Percentiles rank a stretch among this genome's conserved stretches.
Conservation (phyloP, 257 asterid species). For the Solanum sitiens region DNA sequence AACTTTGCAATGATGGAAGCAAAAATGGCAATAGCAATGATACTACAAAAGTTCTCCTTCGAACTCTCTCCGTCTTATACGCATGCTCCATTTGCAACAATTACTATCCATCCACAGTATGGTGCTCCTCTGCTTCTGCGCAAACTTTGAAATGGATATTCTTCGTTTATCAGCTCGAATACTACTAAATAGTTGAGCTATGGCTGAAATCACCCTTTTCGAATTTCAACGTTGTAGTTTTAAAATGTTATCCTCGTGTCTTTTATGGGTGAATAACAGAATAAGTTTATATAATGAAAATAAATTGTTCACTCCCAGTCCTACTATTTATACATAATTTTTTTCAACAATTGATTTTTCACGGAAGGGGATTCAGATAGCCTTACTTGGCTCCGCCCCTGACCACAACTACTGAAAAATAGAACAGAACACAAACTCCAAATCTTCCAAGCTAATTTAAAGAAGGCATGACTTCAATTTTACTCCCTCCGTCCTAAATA, state of each 20-base stretch:
- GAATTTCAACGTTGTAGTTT: not conserved
- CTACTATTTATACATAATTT: too few species aligned
- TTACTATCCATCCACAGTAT: constrained; percentile 16
- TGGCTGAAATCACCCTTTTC: not conserved
- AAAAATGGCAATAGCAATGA: constrained; percentile 18
- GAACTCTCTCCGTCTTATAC: constrained; percentile 17
- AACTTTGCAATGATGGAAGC: constrained; percentile 23
- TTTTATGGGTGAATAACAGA: not conserved
- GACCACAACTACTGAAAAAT: too few species aligned
- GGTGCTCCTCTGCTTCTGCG: constrained; percentile 17
- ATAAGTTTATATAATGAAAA: not conserved
- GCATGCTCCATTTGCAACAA: constrained; percentile 12
- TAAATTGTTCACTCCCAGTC: too few species aligned
- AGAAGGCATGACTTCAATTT: not conserved
- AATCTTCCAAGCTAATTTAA: not conserved
- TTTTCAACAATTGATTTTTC: too few species aligned
- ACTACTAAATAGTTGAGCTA: not conserved
- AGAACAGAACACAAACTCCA: not conserved
- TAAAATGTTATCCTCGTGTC: not conserved
- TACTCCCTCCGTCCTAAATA: not conserved
- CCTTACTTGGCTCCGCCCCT: not conserved
- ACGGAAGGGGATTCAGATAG: too few species aligned
- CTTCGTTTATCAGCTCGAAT: not conserved
- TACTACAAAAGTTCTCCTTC: constrained; percentile 13
- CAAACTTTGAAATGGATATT: not conserved